Evolutionary conservation across 2,329 filamentous ascomycete genomes (phyloP).

Genomic region (Harringtonia lauricola): DNA sequence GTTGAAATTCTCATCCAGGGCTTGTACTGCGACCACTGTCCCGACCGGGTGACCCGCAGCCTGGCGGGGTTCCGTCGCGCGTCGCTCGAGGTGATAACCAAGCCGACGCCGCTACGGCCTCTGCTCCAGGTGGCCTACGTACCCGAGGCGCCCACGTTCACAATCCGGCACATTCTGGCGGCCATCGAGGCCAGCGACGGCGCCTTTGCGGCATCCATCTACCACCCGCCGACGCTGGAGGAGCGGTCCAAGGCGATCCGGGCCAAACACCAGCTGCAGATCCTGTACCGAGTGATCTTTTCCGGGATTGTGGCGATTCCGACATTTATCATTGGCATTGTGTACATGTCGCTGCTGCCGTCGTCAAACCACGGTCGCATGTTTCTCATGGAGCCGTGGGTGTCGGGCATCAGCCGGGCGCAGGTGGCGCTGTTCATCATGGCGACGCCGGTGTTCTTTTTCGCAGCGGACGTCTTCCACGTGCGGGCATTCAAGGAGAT

Average conservation of each 20-base stretch:
- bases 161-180: slow-evolving; percentile 61
- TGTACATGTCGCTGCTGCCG: slow-evolving; percentile 78
- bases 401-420: slow-evolving; percentile 60
- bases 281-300: slow-evolving; percentile 60
- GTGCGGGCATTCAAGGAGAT: slow-evolving; percentile 68
- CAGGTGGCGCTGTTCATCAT: slow-evolving; percentile 74
- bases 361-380: slow-evolving; percentile 42
- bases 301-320: slow-evolving; percentile 64
- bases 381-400: slow-evolving; percentile 61
- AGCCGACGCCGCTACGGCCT: slow-evolving; percentile 49
- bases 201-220: slow-evolving; percentile 56
- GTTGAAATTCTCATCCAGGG: slow-evolving; percentile 58
- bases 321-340: slow-evolving; percentile 76
- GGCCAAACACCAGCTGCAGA: slow-evolving; percentile 53
- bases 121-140: slow-evolving; percentile 61
- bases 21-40: slow-evolving; percentile 66
- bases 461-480: slow-evolving; percentile 79
- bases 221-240: slow-evolving; percentile 74
- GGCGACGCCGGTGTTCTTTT: slow-evolving; percentile 79
- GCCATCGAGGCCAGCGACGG: slow-evolving; percentile 56
- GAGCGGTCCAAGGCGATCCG: slow-evolving; percentile 68
- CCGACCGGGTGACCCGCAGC: slow-evolving; percentile 42
- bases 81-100: slow-evolving; percentile 39
- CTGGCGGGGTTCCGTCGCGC: slow-evolving; percentile 40
- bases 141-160: slow-evolving; percentile 57